These are phyloP conservation scores for Sordaria brevicollis DNA, from an alignment of 495 filamentous ascomycete genomes.

Conservation along the genomic window DNA sequence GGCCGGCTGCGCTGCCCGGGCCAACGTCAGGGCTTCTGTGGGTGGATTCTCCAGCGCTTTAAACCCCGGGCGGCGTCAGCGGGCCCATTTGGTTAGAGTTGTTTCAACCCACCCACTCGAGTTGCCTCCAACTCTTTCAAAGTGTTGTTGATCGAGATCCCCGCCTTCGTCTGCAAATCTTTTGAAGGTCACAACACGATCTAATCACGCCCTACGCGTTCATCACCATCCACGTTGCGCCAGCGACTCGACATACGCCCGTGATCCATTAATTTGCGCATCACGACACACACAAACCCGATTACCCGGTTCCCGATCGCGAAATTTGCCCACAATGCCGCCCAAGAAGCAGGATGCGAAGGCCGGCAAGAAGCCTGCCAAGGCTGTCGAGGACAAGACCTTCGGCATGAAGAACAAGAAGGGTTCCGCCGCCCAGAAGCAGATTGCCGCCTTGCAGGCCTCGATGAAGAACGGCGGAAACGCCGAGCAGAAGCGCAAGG, in stretches of 20 bases:
- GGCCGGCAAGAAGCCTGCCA: conserved; percentile 42
- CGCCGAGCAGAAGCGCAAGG: conserved; percentile 78
- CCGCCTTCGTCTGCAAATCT: not conserved
- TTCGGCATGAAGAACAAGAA: conserved; percentile 99
- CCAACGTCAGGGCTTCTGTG: not conserved
- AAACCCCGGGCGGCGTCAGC: not conserved
- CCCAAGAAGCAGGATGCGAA: conserved; percentile 69
- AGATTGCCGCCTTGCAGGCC: conserved; percentile 70
- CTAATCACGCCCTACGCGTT: not conserved
- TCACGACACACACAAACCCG: not conserved
- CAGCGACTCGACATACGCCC: not conserved
- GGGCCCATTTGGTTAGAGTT: not conserved
- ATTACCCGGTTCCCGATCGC: not conserved
- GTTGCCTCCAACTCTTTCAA: not conserved
- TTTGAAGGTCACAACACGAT: not conserved
- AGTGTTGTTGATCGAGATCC: not conserved
- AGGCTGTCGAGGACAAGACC: conserved; percentile 83
- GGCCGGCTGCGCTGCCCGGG: not conserved
- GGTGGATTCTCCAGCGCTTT: not conserved
- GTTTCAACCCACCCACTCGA: not conserved
- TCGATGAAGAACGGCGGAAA: conserved; percentile 61
- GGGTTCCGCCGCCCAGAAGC: conserved; percentile 76
- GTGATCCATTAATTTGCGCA: not conserved
- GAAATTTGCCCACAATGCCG: conserved; percentile 56
- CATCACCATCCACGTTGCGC: not conserved